Base-by-base conservation (phyloP, 1,139 yeast species). In the Protomyces inouyei region DNA sequence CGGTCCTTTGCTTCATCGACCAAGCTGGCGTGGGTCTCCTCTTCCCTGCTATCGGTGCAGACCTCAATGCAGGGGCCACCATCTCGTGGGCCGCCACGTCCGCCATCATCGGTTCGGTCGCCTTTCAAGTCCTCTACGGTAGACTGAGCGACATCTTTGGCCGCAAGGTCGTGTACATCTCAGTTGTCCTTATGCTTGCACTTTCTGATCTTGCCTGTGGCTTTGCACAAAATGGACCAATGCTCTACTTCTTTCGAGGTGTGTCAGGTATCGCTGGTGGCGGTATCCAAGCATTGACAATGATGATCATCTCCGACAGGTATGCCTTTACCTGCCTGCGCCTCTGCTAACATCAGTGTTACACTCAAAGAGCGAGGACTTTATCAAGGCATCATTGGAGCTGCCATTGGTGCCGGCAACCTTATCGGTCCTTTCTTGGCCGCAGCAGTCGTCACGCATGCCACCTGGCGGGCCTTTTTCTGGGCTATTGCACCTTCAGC, bases 361-460 rank as follows among this genome's bases (percentile, higher is more conserved):
- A 76, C 83, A 0, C 72, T 81, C 21, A 74, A 78, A 55, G 78
- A 80, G 45, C 74, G 84, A 64, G 83, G 83, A 12, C 71, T 78
- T 23, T 82, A 76, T 69, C 81, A 80, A 72, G 84, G 84, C 10
- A 67, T 71, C 76, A 59, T 83, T 37, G 86, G 85, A 1, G 72
- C 82, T 0, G 74, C 76, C 60, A 77, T 83, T 38, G 85, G 85
- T 0, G 67, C 82, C 10, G 86, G 86, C 1, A 78, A 80, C 64
- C 82, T 82, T 0, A 68, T 81, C 14, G 87, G 87, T 0, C 87
- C 87, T 0, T 78, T 84, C 64, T 72, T 84, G 23, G 83, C 84
- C 66, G 83, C 84, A 36, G 83, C 81, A 0, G 80, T 83, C 66
- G 78, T 82, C 3, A 71, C 76, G 28, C 75, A 76, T 65, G 71